Conservation (phyloP, 495 filamentous ascomycete species). For the Neurospora sp. region DNA sequence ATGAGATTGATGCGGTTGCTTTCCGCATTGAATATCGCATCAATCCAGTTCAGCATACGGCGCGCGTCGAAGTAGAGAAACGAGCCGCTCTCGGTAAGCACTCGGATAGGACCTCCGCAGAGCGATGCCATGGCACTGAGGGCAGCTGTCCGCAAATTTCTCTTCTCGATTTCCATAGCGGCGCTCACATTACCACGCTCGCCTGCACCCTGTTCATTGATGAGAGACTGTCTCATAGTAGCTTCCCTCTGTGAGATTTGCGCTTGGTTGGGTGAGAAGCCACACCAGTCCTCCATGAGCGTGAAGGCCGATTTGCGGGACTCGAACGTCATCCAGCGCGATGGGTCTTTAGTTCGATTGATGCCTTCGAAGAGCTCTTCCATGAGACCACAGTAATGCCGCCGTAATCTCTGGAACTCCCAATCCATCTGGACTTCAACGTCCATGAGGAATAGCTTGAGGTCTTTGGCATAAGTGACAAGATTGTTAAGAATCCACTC, state of each 20-base stretch:
- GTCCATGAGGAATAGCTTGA: constrained; percentile 89
- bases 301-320: constrained; percentile 87
- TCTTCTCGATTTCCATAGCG: constrained; percentile 92
- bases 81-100: constrained; percentile 73
- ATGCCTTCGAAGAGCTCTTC: constrained; percentile 89
- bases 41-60: constrained; percentile 88
- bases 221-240: constrained; percentile 71
- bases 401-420: constrained; percentile 85
- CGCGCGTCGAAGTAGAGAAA: constrained; percentile 83
- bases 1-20: constrained; percentile 91
- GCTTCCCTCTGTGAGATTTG: constrained; percentile 79
- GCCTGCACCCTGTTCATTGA: constrained; percentile 49
- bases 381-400: constrained; percentile 88
- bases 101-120: constrained; percentile 83
- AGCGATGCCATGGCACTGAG: constrained; percentile 92
- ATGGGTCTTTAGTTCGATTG: constrained; percentile 75
- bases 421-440: constrained; percentile 90
- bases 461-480: constrained; percentile 78
- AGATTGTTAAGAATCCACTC: constrained; percentile 91
- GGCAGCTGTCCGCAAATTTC: constrained; percentile 79
- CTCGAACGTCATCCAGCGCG: constrained; percentile 92
- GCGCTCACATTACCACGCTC: constrained; percentile 69
- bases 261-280: constrained; percentile 82
- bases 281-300: constrained; percentile 98
- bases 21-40: constrained; percentile 79